Percentiles rank a stretch among this genome's conserved stretches.
These are phyloP conservation scores for Dalbergia cultrata DNA, from an alignment of 306 rosid genomes.

Conservation along the genomic window DNA sequence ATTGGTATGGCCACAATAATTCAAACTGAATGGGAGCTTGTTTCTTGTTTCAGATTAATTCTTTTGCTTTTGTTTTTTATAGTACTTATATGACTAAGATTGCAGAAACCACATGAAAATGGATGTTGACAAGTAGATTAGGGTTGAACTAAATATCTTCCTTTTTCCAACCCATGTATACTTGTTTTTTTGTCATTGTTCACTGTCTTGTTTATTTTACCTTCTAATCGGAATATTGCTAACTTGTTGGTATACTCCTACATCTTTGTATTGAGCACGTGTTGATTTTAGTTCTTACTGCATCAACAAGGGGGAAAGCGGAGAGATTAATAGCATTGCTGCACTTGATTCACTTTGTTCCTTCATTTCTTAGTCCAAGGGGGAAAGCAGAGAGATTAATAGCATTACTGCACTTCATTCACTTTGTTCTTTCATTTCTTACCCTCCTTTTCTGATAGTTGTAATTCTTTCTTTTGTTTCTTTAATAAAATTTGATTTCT, in stretches of 20 bases:
- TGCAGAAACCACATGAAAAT: conserved; percentile 20
- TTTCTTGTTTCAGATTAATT: conserved; percentile 3
- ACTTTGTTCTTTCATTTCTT: background rate
- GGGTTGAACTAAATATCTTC: conserved; percentile 1
- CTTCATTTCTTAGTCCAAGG: conserved; percentile 19
- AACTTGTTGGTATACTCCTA: conserved; percentile 10
- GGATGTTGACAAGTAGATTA: conserved; percentile 22
- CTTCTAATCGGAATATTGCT: conserved; percentile 19
- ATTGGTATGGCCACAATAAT: conserved; percentile 29
- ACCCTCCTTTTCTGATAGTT: conserved; percentile 8
- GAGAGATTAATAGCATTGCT: background rate
- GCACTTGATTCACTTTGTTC: background rate
- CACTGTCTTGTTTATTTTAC: conserved; percentile 15
- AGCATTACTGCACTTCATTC: too few relatives aligned
- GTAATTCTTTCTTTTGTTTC: background rate
- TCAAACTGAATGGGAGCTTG: background rate
- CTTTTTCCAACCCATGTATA: background rate
- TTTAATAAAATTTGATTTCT: background rate
- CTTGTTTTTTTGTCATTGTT: conserved; percentile 18
- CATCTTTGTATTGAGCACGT: conserved; percentile 19
- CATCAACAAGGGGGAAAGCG: background rate
- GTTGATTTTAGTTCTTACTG: conserved; percentile 17
- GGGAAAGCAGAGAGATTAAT: background rate
- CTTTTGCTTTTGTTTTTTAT: conserved; percentile 11
- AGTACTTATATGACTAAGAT: conserved; percentile 7